Base-by-base conservation (phyloP, 257 asterid genomes). In the Gentiana macrophylla region DNA sequence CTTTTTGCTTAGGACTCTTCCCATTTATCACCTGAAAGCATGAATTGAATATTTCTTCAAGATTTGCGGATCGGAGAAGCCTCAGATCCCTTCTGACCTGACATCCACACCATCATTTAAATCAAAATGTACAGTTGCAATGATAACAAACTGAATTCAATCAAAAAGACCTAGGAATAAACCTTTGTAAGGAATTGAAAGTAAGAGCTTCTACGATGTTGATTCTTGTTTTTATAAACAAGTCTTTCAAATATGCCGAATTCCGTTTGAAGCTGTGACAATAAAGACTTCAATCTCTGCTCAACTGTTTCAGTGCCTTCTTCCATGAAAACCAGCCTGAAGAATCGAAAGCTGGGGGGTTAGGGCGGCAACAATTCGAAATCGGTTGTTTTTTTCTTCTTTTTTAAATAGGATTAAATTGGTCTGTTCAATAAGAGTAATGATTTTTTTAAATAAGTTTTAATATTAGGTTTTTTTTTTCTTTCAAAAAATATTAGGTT, bases 201-300 rank as follows among this genome's bases (percentile, higher is more conserved):
- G 72, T 88, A 84, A 4, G 79, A 64, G 76, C 89, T 68, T 64
- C 97, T 77, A 12, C 94, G 72, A 52, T 85, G 97, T 44, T 91
- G 98, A 61, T 91, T 91, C 79, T 85, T 91, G 73, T 91, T 86
- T 67, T 91, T 92, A 68, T 88, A 80, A 13, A 88, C 91, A 13
- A 92, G 77, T 46, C 99, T 78, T 60, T 92, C 84, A 24, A 92
- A 77, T 70, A 92, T 83, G 56, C 80, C 86, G 54, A 66, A 60
- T 64, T 92, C 98, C 3, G 91, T 79, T 54, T 52, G 80, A 15
- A 92, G 85, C 80, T 80, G 97, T 59, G 36, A 62, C 3, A 75
- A 62, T 60, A 81, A 88, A 4, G 87, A 77, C 73, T 77, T 83
- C 49, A 92, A 60, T 70, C 98, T 72, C 74, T 77, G 67, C 61